Conservation (phyloP, 305 asterid species). For the Rubia occidens region DNA sequence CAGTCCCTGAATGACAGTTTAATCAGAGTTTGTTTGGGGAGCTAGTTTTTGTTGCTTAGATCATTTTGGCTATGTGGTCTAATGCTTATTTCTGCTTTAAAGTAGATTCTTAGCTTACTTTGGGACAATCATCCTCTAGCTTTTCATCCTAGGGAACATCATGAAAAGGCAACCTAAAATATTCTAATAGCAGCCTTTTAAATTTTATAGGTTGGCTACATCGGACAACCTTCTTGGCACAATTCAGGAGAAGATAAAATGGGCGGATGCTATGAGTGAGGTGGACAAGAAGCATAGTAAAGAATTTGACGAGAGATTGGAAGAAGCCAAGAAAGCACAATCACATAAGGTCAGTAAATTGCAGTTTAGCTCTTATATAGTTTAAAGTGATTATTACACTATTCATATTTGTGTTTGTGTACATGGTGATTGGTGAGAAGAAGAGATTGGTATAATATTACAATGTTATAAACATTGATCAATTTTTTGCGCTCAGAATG, state of each 20-base stretch:
- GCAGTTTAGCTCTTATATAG: slow-evolving; percentile 4
- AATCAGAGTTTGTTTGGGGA: too few species aligned
- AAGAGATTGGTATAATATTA: neutral
- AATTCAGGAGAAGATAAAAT: slow-evolving; percentile 87
- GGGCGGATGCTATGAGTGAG: slow-evolving; percentile 92
- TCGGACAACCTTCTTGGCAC: slow-evolving; percentile 76
- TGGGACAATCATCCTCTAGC: neutral
- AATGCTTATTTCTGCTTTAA: neutral
- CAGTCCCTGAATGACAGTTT: too few species aligned
- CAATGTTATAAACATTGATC: neutral
- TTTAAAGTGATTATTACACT: neutral
- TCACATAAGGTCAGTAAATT: slow-evolving; percentile 71
- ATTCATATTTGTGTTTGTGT: neutral
- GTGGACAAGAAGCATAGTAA: slow-evolving; percentile 56
- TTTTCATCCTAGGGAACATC: neutral
- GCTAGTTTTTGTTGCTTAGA: too few species aligned
- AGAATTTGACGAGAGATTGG: slow-evolving; percentile 69
- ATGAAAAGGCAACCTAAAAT: neutral
- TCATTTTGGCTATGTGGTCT: neutral
- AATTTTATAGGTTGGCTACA: slow-evolving; percentile 56
- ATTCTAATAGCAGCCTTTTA: slow-evolving; percentile 10
- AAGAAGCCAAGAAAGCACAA: slow-evolving; percentile 68
- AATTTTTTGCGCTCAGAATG: neutral
- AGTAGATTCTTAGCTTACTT: neutral
- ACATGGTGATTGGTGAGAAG: slow-evolving; percentile 1